Percentiles rank a stretch among this genome's conserved stretches.
phyloP scores from a whole-genome alignment of 2,329 filamentous ascomycete species.

The Xylariales sp. region DNA sequence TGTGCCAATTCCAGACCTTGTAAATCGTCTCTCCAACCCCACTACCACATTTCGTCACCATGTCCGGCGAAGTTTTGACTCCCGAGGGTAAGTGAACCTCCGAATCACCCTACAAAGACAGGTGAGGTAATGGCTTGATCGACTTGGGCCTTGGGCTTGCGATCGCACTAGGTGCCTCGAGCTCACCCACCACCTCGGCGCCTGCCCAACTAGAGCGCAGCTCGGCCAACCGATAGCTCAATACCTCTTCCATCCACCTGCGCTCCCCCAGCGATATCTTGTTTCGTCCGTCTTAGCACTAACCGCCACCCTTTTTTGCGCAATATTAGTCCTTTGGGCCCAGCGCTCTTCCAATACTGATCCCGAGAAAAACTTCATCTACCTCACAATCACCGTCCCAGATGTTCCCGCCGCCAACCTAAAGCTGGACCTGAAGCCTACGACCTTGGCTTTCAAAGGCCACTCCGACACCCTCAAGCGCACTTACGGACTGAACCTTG shows the following conservation, averaged over 20 bases:
- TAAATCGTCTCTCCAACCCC: neutral
- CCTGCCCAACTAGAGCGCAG: no score
- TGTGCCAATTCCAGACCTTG: neutral
- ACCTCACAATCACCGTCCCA: conserved; percentile 83
- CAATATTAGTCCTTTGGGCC: conserved; percentile 80
- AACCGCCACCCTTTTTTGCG: no score
- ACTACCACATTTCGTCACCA: conserved; percentile 2
- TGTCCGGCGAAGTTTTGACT: conserved; percentile 9
- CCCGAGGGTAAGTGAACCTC: conserved; percentile 11
- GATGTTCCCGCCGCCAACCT: conserved; percentile 74
- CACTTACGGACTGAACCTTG: conserved; percentile 80
- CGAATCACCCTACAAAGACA: no score
- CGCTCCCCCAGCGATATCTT: no score
- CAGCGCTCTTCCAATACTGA: conserved; percentile 86
- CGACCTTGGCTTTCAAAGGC: conserved; percentile 75
- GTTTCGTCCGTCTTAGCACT: no score
- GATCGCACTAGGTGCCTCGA: no score
- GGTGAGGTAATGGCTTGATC: no score
- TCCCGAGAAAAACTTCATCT: conserved; percentile 86
- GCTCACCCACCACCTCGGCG: no score
- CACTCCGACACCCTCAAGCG: conserved; percentile 79
- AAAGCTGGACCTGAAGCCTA: conserved; percentile 79
- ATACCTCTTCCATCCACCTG: no score
- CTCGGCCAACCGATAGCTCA: no score
- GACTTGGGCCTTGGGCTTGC: no score